These are phyloP conservation scores for Ganoderma leucocontextum DNA, from an alignment of 1,284 basidiomycete genomes.

Conservation along the genomic window DNA sequence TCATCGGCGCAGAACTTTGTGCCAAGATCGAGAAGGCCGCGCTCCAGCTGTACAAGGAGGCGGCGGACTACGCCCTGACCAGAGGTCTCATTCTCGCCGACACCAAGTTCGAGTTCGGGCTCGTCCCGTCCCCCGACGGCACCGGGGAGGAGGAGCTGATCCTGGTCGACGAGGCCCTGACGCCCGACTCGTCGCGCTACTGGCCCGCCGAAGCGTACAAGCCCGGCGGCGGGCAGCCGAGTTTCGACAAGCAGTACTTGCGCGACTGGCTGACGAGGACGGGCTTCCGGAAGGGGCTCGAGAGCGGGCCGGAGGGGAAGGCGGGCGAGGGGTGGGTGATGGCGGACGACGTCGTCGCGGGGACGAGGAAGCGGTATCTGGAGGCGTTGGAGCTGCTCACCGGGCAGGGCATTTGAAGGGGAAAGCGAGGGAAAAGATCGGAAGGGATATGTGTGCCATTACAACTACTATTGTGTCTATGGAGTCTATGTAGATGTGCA, in stretches of 20 bases:
- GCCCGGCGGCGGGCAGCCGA: conserved; percentile 82
- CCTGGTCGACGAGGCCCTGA: conserved; percentile 95
- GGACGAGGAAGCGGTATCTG: conserved; percentile 80
- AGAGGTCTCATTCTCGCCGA: conserved; percentile 97
- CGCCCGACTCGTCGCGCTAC: conserved; percentile 97
- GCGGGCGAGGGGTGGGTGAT: conserved; percentile 80
- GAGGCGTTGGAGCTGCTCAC: conserved; percentile 81
- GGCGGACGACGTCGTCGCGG: conserved; percentile 77
- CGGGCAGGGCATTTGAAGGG: conserved; percentile 37
- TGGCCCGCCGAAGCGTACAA: conserved; percentile 86
- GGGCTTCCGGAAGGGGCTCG: conserved; percentile 84
- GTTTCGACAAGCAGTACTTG: conserved; percentile 98
- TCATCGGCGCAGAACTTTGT: conserved; percentile 78
- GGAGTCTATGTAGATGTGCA: background rate
- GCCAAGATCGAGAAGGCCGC: conserved; percentile 66
- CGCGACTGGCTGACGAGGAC: conserved; percentile 85
- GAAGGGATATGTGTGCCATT: background rate
- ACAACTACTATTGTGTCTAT: background rate
- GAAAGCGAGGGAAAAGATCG: background rate
- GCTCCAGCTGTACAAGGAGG: conserved; percentile 78
- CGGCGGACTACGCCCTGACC: conserved; percentile 79
- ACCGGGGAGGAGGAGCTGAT: conserved; percentile 68
- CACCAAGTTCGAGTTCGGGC: conserved; percentile 85
- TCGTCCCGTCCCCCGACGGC: conserved; percentile 52
- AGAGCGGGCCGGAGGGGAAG: conserved; percentile 73